Conservation (phyloP, 176 grass and related monocot genomes). For the Stipa capillata region DNA sequence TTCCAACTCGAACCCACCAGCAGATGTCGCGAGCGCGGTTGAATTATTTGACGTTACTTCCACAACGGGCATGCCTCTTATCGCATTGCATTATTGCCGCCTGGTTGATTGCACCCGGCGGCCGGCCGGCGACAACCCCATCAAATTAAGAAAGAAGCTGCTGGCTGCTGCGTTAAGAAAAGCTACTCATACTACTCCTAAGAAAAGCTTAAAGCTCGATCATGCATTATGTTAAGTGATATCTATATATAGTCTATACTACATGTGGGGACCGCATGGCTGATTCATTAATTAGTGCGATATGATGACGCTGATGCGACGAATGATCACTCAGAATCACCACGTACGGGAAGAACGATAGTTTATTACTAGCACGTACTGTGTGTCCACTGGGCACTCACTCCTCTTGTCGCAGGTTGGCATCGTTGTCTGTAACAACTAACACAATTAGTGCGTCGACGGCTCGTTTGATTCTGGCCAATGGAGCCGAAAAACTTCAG, state of each 20-base stretch:
- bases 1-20: conserved; percentile 6
- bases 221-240: background rate
- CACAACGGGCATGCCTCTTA: background rate
- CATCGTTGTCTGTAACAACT: background rate
- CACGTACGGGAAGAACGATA: background rate
- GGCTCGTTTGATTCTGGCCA: background rate
- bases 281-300: background rate
- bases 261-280: conserved; percentile 18
- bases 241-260: background rate
- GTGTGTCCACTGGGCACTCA: background rate
- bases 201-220: conserved; percentile 19
- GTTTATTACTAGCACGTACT: background rate
- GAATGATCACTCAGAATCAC: background rate
- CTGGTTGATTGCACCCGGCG: conserved; percentile 1
- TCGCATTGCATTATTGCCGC: background rate
- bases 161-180: background rate
- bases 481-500: background rate
- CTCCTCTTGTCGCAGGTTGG: background rate
- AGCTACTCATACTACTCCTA: background rate
- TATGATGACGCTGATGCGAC: background rate
- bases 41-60: background rate
- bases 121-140: background rate
- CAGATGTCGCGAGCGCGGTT: background rate
- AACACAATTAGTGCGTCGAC: background rate
- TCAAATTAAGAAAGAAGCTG: background rate